phyloP scores from a whole-genome alignment of 768 basidiomycete genomes.

The Calvatia gigantea region DNA sequence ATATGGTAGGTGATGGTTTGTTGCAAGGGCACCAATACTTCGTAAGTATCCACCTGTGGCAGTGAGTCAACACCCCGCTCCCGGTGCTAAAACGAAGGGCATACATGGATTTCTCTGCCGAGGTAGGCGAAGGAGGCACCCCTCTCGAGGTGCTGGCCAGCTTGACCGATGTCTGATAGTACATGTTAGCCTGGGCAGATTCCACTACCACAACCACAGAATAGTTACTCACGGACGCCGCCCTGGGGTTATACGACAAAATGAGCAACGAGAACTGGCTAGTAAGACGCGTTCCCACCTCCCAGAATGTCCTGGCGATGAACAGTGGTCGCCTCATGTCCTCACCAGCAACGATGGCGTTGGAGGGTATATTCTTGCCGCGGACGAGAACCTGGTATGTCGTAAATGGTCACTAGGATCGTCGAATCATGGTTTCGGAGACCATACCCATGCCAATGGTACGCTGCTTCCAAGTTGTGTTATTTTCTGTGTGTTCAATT shows the following conservation, averaged over 20 bases:
- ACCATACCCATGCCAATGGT: conserved; percentile 21
- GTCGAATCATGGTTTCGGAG: not conserved
- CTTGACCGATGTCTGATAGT: conserved; percentile 18
- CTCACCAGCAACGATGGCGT: conserved; percentile 20
- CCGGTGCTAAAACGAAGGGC: not conserved
- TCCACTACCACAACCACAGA: not conserved
- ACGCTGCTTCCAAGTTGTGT: conserved; percentile 15
- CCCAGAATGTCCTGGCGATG: conserved; percentile 21
- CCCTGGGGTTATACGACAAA: not conserved
- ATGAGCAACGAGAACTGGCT: not conserved
- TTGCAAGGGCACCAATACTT: conserved; percentile 20
- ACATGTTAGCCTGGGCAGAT: conserved; percentile 7
- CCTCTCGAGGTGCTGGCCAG: conserved; percentile 17
- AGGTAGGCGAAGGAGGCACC: conserved; percentile 22
- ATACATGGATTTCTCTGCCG: conserved; percentile 20
- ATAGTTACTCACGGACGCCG: conserved; percentile 3
- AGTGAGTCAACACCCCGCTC: not conserved
- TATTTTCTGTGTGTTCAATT: conserved; percentile 14
- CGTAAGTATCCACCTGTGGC: conserved; percentile 19
- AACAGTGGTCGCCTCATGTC: conserved; percentile 18
- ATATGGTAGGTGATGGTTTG: conserved; percentile 17
- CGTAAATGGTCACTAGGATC: not conserved
- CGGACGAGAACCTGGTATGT: conserved; percentile 14
- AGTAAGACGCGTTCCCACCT: conserved; percentile 7
- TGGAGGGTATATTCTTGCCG: conserved; percentile 18